Percentiles rank a stretch among this genome's conserved stretches.
Conservation (phyloP, 345 rosid species). For the Ceriops zippeliana region DNA sequence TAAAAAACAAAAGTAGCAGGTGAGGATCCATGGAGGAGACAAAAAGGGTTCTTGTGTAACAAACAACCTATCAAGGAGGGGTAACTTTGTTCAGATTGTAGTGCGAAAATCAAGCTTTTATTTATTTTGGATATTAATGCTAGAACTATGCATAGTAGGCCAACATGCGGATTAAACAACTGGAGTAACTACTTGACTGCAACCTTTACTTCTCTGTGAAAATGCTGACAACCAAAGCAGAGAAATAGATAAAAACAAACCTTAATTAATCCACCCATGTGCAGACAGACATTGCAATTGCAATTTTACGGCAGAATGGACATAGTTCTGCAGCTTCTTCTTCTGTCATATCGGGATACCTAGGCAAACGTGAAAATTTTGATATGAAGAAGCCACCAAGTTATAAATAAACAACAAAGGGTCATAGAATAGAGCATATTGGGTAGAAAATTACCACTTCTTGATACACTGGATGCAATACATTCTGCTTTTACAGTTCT, state of each 20-base stretch:
- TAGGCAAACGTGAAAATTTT: slow-evolving; percentile 14
- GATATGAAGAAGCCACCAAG: neutral
- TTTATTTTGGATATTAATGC: neutral
- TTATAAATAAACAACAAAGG: slow-evolving; percentile 2
- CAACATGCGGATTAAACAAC: neutral
- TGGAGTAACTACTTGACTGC: neutral
- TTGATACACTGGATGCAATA: slow-evolving; percentile 58
- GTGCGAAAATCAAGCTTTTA: neutral
- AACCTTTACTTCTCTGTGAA: neutral
- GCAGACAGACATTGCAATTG: slow-evolving; percentile 80
- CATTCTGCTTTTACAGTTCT: slow-evolving; percentile 36
- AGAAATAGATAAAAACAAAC: slow-evolving; percentile 28
- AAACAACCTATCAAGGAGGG: neutral
- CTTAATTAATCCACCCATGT: slow-evolving; percentile 53
- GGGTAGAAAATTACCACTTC: slow-evolving; percentile 47
- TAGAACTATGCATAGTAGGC: neutral
- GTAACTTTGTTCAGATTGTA: neutral
- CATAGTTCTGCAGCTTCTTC: slow-evolving; percentile 51
- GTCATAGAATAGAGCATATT: neutral
- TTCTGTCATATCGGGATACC: slow-evolving; percentile 70
- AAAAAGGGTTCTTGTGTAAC: neutral
- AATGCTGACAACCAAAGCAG: neutral
- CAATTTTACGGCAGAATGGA: slow-evolving; percentile 76
- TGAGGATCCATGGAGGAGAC: neutral
- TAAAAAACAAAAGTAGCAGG: too few relatives aligned